These are phyloP conservation scores for Solanum commersonii DNA, from an alignment of 257 asterid species.

Conservation along the genomic window DNA sequence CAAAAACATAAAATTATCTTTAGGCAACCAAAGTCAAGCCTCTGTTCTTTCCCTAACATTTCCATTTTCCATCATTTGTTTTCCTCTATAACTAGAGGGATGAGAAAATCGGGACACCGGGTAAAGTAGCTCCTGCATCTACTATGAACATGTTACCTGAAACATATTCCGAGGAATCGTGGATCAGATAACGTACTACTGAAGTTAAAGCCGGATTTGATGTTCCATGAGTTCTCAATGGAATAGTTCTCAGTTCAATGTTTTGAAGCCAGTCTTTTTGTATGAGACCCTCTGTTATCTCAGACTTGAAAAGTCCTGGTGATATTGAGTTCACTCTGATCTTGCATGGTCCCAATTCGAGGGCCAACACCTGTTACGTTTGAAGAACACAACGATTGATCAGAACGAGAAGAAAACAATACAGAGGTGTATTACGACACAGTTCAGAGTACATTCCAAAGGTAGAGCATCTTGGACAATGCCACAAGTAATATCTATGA, in stretches of 20 bases:
- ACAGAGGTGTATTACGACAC: background rate
- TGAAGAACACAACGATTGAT: background rate
- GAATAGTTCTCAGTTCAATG: conserved; percentile 34
- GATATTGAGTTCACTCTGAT: conserved; percentile 74
- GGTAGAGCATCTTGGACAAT: background rate
- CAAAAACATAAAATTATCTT: background rate
- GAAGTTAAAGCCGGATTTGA: conserved; percentile 62
- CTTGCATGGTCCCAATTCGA: conserved; percentile 49
- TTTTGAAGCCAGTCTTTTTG: conserved; percentile 47
- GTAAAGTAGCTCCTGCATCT: conserved; percentile 54
- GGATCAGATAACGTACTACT: conserved; percentile 46
- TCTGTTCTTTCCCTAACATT: background rate
- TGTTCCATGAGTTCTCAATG: conserved; percentile 43
- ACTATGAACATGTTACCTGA: conserved; percentile 49
- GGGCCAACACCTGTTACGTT: conserved; percentile 51
- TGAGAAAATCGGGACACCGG: conserved; percentile 58
- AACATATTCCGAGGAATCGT: conserved; percentile 48
- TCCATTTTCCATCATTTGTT: background rate
- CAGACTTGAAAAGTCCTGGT: conserved; percentile 63
- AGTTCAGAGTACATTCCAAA: background rate
- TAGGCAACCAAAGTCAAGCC: background rate
- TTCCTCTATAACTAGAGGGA: conserved; percentile 32
- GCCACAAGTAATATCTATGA: background rate
- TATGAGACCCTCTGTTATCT: conserved; percentile 57
- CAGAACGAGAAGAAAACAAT: background rate